phyloP scores from a whole-genome alignment of 352 stramenopile genomes.

The Phytophthora sansomeana region DNA sequence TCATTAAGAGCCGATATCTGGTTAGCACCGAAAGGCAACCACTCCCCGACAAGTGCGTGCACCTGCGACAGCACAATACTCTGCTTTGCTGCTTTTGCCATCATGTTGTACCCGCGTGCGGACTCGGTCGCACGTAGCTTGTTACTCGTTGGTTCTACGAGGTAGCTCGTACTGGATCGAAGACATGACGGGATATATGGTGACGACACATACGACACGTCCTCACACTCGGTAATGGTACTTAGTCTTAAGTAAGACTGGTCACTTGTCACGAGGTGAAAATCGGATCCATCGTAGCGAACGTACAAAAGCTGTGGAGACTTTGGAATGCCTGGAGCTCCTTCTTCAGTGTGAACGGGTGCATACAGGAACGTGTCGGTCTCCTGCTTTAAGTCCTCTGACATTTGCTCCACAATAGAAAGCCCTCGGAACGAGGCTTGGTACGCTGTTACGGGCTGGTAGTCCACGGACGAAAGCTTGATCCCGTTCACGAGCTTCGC shows the following conservation, averaged over 20 bases:
- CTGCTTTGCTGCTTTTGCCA: conserved; percentile 93
- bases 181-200: conserved; percentile 97
- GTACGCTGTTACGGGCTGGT: conserved; percentile 97
- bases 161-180: conserved; percentile 90
- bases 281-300: conserved; percentile 74
- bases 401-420: conserved; percentile 90
- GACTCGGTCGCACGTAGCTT: conserved; percentile 92
- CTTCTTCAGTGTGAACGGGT: conserved; percentile 20
- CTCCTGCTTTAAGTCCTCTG: conserved; percentile 74
- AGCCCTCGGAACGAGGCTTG: conserved; percentile 93
- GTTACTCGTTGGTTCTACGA: conserved; percentile 94
- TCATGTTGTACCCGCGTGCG: conserved; percentile 88
- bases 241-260: conserved; percentile 89
- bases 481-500: conserved; percentile 96
- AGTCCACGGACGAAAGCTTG: conserved; percentile 93
- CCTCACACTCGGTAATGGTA: conserved; percentile 96
- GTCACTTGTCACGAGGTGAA: conserved; percentile 56
- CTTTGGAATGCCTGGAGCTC: conserved; percentile 7
- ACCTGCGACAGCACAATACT: conserved; percentile 97
- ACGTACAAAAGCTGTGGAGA: conserved; percentile 52
- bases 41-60: conserved; percentile 96
- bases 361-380: conserved; percentile 60
- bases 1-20: conserved; percentile 98
- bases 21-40: conserved; percentile 97
- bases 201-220: conserved; percentile 97